phyloP scores from a whole-genome alignment of 768 basidiomycete genomes.

The Lactarius sp. region DNA sequence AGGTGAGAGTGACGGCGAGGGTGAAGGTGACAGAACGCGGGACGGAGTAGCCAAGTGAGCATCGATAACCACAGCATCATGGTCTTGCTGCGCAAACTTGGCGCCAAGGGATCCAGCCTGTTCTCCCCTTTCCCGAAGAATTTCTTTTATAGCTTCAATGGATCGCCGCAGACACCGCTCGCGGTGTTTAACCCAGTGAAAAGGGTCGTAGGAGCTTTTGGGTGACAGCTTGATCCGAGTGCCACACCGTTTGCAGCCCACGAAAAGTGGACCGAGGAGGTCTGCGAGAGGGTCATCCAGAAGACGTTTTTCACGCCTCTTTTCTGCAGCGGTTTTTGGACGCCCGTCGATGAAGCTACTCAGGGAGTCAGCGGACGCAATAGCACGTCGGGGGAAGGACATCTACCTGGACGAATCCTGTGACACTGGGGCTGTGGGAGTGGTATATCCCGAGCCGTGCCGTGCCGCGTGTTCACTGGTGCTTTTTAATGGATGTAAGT shows the following conservation, averaged over 20 bases:
- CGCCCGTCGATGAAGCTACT: constrained; percentile 22
- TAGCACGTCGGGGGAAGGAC: background rate
- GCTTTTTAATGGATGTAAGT: constrained; percentile 8
- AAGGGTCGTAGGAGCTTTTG: constrained; percentile 24
- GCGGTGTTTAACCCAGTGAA: constrained; percentile 26
- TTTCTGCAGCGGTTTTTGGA: constrained; percentile 25
- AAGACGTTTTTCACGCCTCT: constrained; percentile 22
- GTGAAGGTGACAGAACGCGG: constrained; percentile 1
- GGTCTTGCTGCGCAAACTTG: background rate
- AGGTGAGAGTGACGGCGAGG: background rate
- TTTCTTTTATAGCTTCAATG: constrained; percentile 15
- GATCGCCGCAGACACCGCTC: constrained; percentile 25
- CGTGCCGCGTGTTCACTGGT: constrained; percentile 1
- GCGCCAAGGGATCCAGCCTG: background rate
- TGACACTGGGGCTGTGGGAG: background rate
- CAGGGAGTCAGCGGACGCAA: background rate
- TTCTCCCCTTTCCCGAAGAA: constrained; percentile 16
- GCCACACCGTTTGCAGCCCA: constrained; percentile 25
- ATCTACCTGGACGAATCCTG: constrained; percentile 13
- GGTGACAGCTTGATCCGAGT: constrained; percentile 25
- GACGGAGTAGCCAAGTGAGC: background rate
- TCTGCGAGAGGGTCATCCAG: constrained; percentile 25
- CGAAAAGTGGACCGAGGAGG: constrained; percentile 22
- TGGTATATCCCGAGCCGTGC: constrained; percentile 7
- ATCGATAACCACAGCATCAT: background rate